These are phyloP conservation scores for Fusarium sp. DNA, from an alignment of 2,329 filamentous ascomycete genomes.

Conservation along the genomic window DNA sequence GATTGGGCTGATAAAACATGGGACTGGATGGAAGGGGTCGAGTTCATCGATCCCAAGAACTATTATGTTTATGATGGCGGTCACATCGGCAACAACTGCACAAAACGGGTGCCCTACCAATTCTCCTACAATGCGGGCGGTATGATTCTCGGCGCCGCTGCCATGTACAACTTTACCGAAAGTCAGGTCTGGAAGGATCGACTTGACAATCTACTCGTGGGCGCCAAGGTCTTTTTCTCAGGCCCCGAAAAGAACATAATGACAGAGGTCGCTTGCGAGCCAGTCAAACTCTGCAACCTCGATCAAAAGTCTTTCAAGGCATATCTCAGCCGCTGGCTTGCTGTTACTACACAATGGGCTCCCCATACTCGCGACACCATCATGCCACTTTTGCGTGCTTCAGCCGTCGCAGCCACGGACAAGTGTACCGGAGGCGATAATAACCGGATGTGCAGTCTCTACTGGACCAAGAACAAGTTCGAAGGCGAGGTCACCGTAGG, in stretches of 20 bases:
- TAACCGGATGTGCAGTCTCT: conserved; percentile 68
- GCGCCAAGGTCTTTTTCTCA: conserved; percentile 65
- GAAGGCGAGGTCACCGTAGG: conserved; percentile 72
- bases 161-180: conserved; percentile 73
- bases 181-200: conserved; percentile 67
- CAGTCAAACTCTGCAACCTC: conserved; percentile 67
- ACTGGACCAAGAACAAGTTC: conserved; percentile 67
- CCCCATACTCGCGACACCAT: conserved; percentile 66
- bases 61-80: conserved; percentile 74
- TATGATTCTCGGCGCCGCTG: conserved; percentile 73
- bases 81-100: conserved; percentile 67
- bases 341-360: conserved; percentile 70
- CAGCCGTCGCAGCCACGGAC: conserved; percentile 66
- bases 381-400: conserved; percentile 64
- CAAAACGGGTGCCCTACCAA: conserved; percentile 67
- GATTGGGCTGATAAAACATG: conserved; percentile 82
- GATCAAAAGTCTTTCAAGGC: conserved; percentile 74
- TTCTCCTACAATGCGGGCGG: conserved; percentile 78
- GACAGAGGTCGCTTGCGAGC: conserved; percentile 74
- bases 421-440: conserved; percentile 69
- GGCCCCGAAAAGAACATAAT: conserved; percentile 66
- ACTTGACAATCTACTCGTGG: conserved; percentile 66
- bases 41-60: conserved; percentile 66
- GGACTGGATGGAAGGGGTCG: conserved; percentile 70
- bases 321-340: conserved; percentile 71